A percentile compares a stretch with the other conserved stretches of the same genome.
These are phyloP conservation scores for Camelina sativa DNA, from an alignment of 345 rosid species.

Conservation along the genomic window DNA sequence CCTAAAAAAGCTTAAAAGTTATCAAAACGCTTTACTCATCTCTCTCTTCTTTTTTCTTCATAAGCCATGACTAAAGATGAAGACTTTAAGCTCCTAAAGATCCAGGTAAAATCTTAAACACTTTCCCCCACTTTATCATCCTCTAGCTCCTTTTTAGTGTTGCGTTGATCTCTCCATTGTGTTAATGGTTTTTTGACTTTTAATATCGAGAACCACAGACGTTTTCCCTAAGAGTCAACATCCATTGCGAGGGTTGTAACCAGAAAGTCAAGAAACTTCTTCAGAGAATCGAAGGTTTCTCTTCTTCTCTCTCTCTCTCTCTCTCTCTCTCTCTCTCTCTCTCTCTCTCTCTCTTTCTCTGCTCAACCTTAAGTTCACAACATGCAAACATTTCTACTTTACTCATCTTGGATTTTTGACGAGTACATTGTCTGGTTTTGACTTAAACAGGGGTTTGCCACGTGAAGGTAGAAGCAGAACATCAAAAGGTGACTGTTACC, in stretches of 20 bases:
- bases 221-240: constrained; percentile 74
- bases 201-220: constrained; percentile 47
- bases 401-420: constrained; percentile 21
- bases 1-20: neutral
- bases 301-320: constrained; percentile 15
- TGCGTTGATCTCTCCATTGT: neutral
- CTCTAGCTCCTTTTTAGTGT: neutral
- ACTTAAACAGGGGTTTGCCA: constrained; percentile 63
- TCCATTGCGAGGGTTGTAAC: constrained; percentile 88
- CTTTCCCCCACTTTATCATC: constrained; percentile 10
- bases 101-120: constrained; percentile 56
- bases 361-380: neutral
- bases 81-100: constrained; percentile 87
- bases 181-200: neutral
- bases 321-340: too few species aligned
- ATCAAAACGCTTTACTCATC: neutral
- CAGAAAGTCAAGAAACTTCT: constrained; percentile 83
- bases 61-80: constrained; percentile 83
- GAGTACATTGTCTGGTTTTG: constrained; percentile 15
- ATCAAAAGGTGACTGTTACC: constrained; percentile 73
- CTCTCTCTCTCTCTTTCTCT: too few species aligned
- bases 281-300: constrained; percentile 81
- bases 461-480: constrained; percentile 73
- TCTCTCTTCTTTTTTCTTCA: constrained; percentile 40
- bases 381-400: constrained; percentile 31